Evolutionary conservation across 2,329 filamentous ascomycete genomes (phyloP).

Genomic region (Xylariaceae sp.): DNA sequence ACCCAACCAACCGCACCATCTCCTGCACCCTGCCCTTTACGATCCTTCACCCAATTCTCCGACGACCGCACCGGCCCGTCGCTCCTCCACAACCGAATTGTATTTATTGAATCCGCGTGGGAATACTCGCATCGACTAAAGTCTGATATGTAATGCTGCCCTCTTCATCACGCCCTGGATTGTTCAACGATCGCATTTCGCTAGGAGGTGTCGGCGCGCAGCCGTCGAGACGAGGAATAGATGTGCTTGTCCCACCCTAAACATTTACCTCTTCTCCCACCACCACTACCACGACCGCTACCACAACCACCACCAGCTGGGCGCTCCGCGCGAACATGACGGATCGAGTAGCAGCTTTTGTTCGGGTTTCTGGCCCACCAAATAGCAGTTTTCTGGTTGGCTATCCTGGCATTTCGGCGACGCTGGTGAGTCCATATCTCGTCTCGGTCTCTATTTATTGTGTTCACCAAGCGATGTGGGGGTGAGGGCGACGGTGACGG

Average conservation of each 20-base stretch:
- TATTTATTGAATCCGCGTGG: not conserved
- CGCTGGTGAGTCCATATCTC: slow-evolving; percentile 69
- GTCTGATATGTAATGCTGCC: slow-evolving; percentile 26
- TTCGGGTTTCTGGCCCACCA: slow-evolving; percentile 94
- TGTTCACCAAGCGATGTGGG: slow-evolving; percentile 13
- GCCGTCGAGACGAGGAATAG: slow-evolving; percentile 31
- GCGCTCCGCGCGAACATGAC: slow-evolving; percentile 31
- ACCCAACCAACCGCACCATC: slow-evolving; percentile 15
- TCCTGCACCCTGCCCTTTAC: slow-evolving; percentile 19
- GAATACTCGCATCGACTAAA: slow-evolving; percentile 5
- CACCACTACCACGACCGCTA: too few species aligned
- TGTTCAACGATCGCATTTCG: slow-evolving; percentile 24
- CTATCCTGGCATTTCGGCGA: slow-evolving; percentile 97
- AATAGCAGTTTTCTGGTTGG: slow-evolving; percentile 97
- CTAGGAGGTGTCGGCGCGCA: slow-evolving; percentile 29
- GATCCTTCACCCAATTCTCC: slow-evolving; percentile 16
- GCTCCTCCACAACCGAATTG: not conserved
- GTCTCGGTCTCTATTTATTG: slow-evolving; percentile 7
- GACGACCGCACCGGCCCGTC: slow-evolving; percentile 8
- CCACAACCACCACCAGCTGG: slow-evolving; percentile 24
- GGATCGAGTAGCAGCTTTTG: slow-evolving; percentile 71
- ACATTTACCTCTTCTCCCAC: slow-evolving; percentile 21
- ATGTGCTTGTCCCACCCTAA: slow-evolving; percentile 31
- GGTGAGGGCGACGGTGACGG: not conserved
- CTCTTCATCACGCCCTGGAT: slow-evolving; percentile 12